Percentiles rank a stretch among this genome's conserved stretches.
Evolutionary conservation across 169 alveolate species (phyloP).

Genomic region (Plasmodium cynomolgi): DNA sequence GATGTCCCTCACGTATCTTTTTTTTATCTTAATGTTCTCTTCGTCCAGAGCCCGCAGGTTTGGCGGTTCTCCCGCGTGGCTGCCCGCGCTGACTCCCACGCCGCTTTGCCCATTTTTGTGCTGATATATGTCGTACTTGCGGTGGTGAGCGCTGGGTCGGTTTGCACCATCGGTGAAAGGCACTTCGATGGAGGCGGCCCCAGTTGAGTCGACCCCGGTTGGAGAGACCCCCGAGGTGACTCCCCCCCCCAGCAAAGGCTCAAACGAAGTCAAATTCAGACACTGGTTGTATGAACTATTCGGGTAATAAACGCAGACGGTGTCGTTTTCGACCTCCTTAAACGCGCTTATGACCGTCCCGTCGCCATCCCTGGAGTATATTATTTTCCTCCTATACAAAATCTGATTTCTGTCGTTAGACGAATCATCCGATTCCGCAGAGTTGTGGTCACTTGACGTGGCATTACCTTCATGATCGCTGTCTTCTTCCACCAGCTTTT

Average conservation of each 20-base stretch:
- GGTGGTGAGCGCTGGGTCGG: background rate
- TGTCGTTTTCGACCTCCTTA: constrained; percentile 51
- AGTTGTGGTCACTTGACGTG: constrained; percentile 35
- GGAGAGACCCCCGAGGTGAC: background rate
- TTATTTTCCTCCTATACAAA: constrained; percentile 63
- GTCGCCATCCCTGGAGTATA: constrained; percentile 14
- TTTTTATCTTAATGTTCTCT: constrained; percentile 51
- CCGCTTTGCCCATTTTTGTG: constrained; percentile 6
- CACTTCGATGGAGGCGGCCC: background rate
- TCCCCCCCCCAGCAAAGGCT: background rate
- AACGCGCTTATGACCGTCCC: constrained; percentile 14
- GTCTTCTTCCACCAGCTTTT: constrained; percentile 56
- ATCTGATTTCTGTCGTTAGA: constrained; percentile 29
- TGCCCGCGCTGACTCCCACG: background rate
- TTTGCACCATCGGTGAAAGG: background rate
- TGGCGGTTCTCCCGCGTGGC: background rate
- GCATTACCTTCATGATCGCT: constrained; percentile 37
- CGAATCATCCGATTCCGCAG: constrained; percentile 8
- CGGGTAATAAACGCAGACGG: constrained; percentile 55
- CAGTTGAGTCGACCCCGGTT: background rate
- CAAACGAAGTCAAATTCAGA: constrained; percentile 7
- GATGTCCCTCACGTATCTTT: constrained; percentile 60
- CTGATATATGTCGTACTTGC: constrained; percentile 22
- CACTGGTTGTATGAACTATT: constrained; percentile 64
- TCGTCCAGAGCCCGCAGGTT: constrained; percentile 15